phyloP scores from a whole-genome alignment of 805 yeast genomes.

The Torulaspora gathmanii region DNA sequence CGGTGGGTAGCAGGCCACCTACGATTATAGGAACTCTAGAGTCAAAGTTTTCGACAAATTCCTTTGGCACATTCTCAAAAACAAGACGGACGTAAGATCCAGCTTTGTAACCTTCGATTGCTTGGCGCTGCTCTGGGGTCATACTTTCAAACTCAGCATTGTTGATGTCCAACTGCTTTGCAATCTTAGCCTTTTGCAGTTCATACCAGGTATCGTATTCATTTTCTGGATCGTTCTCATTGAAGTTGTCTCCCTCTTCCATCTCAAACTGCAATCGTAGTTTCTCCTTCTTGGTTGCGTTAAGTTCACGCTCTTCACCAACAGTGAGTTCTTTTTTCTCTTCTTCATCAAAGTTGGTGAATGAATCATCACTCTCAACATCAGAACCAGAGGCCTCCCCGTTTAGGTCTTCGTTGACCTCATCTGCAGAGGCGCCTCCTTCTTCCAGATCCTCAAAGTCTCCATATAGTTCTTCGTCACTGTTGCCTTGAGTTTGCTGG shows the following conservation, averaged over 20 bases:
- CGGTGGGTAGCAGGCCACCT: slow-evolving; percentile 89
- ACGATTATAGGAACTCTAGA: slow-evolving; percentile 80
- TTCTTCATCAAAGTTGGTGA: slow-evolving; percentile 40
- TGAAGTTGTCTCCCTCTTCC: slow-evolving; percentile 60
- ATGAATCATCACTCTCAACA: slow-evolving; percentile 36
- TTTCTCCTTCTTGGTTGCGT: slow-evolving; percentile 86
- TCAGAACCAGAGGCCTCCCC: background rate
- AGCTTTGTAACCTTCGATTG: slow-evolving; percentile 86
- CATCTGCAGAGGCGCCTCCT: slow-evolving; percentile 20
- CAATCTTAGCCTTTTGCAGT: slow-evolving; percentile 92
- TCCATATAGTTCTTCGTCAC: slow-evolving; percentile 48
- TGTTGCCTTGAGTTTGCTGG: slow-evolving; percentile 30
- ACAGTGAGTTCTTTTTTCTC: slow-evolving; percentile 45
- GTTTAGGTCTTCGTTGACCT: slow-evolving; percentile 14
- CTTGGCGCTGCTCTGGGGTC: slow-evolving; percentile 70
- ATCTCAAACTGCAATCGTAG: slow-evolving; percentile 80
- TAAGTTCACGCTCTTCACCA: slow-evolving; percentile 71
- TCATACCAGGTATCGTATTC: slow-evolving; percentile 98
- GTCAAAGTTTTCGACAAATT: slow-evolving; percentile 79
- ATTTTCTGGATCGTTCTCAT: slow-evolving; percentile 74
- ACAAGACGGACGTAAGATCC: slow-evolving; percentile 92
- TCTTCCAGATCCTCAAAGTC: slow-evolving; percentile 52
- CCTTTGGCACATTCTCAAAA: slow-evolving; percentile 80
- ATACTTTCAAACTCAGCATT: slow-evolving; percentile 68
- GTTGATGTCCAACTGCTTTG: slow-evolving; percentile 92